Evolutionary conservation across 2,329 filamentous ascomycete species (phyloP).

Genomic region (Colletotrichum aenigma): DNA sequence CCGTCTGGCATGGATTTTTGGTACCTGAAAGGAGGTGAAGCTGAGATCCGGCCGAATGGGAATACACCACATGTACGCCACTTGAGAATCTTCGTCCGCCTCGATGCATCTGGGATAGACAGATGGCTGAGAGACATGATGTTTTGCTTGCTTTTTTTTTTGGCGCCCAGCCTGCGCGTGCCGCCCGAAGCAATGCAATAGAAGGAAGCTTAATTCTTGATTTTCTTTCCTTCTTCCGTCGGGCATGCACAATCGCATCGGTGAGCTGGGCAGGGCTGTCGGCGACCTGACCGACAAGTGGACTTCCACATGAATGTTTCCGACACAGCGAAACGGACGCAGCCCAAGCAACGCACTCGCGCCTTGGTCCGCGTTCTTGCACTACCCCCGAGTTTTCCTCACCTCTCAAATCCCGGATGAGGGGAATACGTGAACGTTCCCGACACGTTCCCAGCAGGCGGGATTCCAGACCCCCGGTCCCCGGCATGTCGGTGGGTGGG

Average conservation of each 20-base stretch:
- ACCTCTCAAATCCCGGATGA: background rate
- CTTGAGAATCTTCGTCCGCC: background rate
- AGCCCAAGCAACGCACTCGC: background rate
- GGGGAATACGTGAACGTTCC: background rate
- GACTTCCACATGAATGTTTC: background rate
- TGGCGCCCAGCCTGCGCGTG: background rate
- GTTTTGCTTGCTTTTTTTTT: background rate
- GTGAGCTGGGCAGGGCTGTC: background rate
- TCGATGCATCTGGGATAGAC: background rate
- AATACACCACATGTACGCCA: slow-evolving; percentile 17
- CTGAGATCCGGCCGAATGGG: slow-evolving; percentile 18
- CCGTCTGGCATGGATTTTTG: background rate
- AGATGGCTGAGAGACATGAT: background rate
- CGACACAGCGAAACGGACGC: slow-evolving; percentile 4
- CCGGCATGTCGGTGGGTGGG: background rate
- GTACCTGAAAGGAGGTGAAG: background rate
- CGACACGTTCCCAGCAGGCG: background rate
- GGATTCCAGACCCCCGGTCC: slow-evolving; percentile 3
- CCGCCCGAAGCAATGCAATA: background rate
- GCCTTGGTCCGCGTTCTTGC: background rate
- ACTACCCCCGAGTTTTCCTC: background rate
- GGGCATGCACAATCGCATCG: background rate
- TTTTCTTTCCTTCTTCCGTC: background rate
- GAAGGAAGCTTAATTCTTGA: background rate
- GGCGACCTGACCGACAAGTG: slow-evolving; percentile 5